These are phyloP conservation scores for Oidium heveae DNA, from an alignment of 2,329 filamentous ascomycete species.

Conservation along the genomic window DNA sequence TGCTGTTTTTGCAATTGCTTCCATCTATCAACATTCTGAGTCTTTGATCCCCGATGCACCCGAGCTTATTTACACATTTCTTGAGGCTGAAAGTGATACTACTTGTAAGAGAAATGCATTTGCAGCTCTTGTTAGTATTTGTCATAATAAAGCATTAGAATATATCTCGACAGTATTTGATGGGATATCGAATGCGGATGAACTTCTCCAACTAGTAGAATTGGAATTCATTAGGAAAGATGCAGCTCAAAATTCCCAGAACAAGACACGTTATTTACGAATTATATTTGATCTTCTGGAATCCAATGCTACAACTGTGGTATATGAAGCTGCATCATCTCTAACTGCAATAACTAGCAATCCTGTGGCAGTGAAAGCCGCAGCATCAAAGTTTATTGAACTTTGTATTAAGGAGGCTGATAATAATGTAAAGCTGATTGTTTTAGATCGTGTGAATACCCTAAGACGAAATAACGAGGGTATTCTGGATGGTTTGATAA, in stretches of 20 bases:
- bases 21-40: conserved; percentile 77
- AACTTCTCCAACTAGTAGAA: conserved; percentile 77
- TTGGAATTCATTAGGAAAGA: conserved; percentile 96
- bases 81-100: conserved; percentile 72
- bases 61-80: conserved; percentile 71
- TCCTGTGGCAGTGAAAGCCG: conserved; percentile 90
- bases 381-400: conserved; percentile 88
- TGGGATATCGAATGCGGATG: conserved; percentile 79
- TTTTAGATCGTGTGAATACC: conserved; percentile 79
- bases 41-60: conserved; percentile 84
- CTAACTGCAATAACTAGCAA: conserved; percentile 86
- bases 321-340: conserved; percentile 92
- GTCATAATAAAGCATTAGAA: conserved; percentile 72
- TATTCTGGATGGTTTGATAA: conserved; percentile 75
- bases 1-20: conserved; percentile 80
- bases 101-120: conserved; percentile 98
- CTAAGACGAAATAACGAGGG: conserved; percentile 72
- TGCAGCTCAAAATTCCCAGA: conserved; percentile 77
- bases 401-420: conserved; percentile 92
- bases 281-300: conserved; percentile 94
- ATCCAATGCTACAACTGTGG: conserved; percentile 75
- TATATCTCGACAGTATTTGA: conserved; percentile 82
- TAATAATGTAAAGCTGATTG: conserved; percentile 98
- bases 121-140: conserved; percentile 69
- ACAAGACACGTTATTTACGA: conserved; percentile 78